A percentile compares a stretch with the other conserved stretches of the same genome.
These are phyloP conservation scores for Clavariopsis aquatica DNA, from an alignment of 495 filamentous ascomycete genomes.

Conservation along the genomic window DNA sequence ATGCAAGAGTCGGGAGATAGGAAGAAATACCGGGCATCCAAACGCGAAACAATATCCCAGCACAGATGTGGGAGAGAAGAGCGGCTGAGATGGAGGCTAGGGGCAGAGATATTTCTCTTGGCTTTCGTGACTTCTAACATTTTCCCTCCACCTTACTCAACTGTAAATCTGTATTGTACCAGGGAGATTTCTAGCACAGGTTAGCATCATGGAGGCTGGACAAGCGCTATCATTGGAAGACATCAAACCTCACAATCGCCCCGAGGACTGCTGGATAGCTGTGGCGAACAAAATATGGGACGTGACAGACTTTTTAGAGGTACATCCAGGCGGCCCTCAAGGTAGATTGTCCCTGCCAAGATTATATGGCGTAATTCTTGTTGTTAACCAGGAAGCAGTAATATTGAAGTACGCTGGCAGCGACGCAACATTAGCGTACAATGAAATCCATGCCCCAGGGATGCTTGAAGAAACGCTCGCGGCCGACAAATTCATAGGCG, in stretches of 20 bases:
- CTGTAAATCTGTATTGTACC: background rate
- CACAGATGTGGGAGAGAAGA: background rate
- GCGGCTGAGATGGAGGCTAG: too few relatives aligned
- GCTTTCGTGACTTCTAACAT: background rate
- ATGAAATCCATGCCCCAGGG: slow-evolving; percentile 64
- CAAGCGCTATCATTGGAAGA: slow-evolving; percentile 12
- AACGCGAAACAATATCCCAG: background rate
- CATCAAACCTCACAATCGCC: slow-evolving; percentile 9
- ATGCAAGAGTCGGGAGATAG: background rate
- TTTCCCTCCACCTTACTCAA: background rate
- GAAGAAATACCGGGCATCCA: background rate
- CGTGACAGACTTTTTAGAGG: slow-evolving; percentile 32
- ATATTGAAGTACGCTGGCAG: slow-evolving; percentile 69
- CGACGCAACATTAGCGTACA: slow-evolving; percentile 72
- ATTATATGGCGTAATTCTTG: background rate
- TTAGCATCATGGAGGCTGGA: slow-evolving; percentile 10
- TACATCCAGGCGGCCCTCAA: slow-evolving; percentile 40
- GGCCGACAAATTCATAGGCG: slow-evolving; percentile 58
- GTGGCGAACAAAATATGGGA: slow-evolving; percentile 40
- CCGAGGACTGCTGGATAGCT: slow-evolving; percentile 39
- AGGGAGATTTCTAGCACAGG: background rate
- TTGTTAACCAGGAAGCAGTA: slow-evolving; percentile 45
- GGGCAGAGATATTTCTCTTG: too few relatives aligned
- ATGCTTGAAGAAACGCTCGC: slow-evolving; percentile 58
- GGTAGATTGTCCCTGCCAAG: slow-evolving; percentile 1